These are phyloP conservation scores for Apophysomyces trapeziformis DNA, from an alignment of 371 early-diverging fungal species.

Conservation along the genomic window DNA sequence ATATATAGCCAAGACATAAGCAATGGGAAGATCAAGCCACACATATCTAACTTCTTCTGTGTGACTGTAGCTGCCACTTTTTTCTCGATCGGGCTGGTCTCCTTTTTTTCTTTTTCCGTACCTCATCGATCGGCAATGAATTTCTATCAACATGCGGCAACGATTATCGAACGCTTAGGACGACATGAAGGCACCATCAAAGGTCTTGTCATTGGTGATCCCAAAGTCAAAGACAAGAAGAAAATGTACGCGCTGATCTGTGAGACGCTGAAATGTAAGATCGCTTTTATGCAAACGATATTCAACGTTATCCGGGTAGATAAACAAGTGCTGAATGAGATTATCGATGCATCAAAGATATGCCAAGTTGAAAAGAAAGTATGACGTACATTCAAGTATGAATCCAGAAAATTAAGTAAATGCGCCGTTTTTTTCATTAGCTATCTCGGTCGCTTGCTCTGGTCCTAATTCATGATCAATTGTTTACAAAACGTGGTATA, in stretches of 20 bases:
- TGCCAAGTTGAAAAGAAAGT: constrained; percentile 61
- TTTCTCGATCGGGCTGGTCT: neutral
- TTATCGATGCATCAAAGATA: constrained; percentile 60
- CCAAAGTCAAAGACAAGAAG: constrained; percentile 79
- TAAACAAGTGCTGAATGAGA: constrained; percentile 52
- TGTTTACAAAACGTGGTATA: constrained; percentile 79
- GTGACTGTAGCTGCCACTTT: neutral
- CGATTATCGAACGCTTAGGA: constrained; percentile 72
- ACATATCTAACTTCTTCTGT: too few relatives aligned
- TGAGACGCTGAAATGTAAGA: constrained; percentile 89
- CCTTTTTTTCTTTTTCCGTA: neutral
- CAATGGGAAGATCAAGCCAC: too few relatives aligned
- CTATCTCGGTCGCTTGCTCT: constrained; percentile 52
- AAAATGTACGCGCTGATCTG: constrained; percentile 89
- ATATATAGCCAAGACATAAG: too few relatives aligned
- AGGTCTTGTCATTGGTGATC: constrained; percentile 74
- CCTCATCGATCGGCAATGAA: constrained; percentile 46
- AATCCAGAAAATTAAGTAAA: neutral
- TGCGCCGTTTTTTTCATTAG: neutral
- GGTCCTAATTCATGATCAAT: constrained; percentile 82
- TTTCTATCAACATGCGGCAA: constrained; percentile 80
- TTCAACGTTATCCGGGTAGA: constrained; percentile 34
- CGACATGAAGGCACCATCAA: constrained; percentile 84
- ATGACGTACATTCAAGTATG: neutral
- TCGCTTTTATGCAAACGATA: neutral